Percentiles rank a stretch among this genome's conserved stretches.
Evolutionary conservation across 176 grass and related monocot genomes (phyloP).

Genomic region (Ensete ventricosum): DNA sequence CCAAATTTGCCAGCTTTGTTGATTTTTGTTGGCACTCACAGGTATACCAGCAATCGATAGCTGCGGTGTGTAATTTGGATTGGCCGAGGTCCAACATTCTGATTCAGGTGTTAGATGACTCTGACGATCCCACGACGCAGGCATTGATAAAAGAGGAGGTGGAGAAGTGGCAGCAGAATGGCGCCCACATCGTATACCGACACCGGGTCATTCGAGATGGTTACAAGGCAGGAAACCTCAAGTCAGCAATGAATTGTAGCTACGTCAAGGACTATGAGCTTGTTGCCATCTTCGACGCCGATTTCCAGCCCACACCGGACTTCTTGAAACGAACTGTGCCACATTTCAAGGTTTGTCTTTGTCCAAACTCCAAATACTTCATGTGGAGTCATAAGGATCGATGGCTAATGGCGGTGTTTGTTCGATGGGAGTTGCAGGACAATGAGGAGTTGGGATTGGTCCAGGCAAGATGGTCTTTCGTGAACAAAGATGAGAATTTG

Average conservation of each 20-base stretch:
- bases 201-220: slow-evolving; percentile 41
- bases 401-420: not conserved
- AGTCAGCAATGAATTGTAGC: slow-evolving; percentile 43
- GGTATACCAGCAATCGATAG: slow-evolving; percentile 52
- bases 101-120: slow-evolving; percentile 46
- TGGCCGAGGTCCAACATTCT: slow-evolving; percentile 39
- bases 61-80: slow-evolving; percentile 44
- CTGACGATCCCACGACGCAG: slow-evolving; percentile 31
- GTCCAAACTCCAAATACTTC: not conserved
- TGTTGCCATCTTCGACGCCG: slow-evolving; percentile 47
- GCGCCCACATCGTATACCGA: slow-evolving; percentile 30
- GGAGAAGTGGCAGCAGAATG: slow-evolving; percentile 41
- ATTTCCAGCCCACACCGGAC: slow-evolving; percentile 39
- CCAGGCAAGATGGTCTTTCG: slow-evolving; percentile 41
- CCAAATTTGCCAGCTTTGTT: not conserved
- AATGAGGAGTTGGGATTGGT: slow-evolving; percentile 40
- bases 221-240: slow-evolving; percentile 49
- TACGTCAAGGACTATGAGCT: slow-evolving; percentile 51
- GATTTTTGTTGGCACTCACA: slow-evolving; percentile 7
- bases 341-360: slow-evolving; percentile 41
- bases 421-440: slow-evolving; percentile 12
- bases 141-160: slow-evolving; percentile 40
- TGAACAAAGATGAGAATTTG: slow-evolving; percentile 49
- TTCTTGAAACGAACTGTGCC: slow-evolving; percentile 41
- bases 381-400: not conserved